Evolutionary conservation across 2,329 filamentous ascomycete genomes (phyloP).

Genomic region (Ustulina deusta): DNA sequence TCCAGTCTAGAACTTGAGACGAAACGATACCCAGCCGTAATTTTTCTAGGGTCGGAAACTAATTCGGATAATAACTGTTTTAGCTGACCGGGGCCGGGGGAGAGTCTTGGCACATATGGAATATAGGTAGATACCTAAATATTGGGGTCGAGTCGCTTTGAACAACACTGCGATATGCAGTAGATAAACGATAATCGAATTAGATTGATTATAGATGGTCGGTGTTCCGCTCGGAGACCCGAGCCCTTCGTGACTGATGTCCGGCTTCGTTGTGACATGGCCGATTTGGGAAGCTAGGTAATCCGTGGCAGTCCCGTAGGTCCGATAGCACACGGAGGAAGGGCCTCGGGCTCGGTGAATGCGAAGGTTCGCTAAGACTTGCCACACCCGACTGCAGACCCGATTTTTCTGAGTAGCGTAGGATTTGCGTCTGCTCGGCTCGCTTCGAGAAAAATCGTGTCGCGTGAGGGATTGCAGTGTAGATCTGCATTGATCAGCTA

Average conservation of each 20-base stretch:
- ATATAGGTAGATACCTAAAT: neutral
- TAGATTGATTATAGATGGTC: conserved; percentile 3
- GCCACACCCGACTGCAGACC: conserved; percentile 12
- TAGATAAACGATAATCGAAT: neutral
- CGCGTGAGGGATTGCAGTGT: neutral
- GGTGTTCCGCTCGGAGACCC: conserved; percentile 13
- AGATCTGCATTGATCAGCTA: conserved; percentile 26
- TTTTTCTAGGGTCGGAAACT: conserved; percentile 1
- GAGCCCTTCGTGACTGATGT: neutral
- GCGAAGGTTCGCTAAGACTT: neutral
- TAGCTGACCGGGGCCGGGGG: neutral
- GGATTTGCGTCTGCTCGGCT: conserved; percentile 19
- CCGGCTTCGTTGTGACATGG: conserved; percentile 5
- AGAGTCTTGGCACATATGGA: conserved; percentile 7
- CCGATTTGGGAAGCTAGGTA: neutral
- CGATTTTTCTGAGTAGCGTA: conserved; percentile 16
- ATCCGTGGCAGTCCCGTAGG: neutral
- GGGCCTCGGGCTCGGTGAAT: conserved; percentile 17
- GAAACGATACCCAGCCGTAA: conserved; percentile 1
- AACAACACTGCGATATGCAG: neutral
- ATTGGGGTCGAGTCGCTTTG: neutral
- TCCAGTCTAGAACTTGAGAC: neutral
- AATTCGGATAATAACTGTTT: neutral
- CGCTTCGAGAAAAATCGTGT: conserved; percentile 15
- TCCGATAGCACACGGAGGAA: conserved; percentile 28